A percentile compares a stretch with the other conserved stretches of the same genome.
Conservation (phyloP, 148 eudicot species). For the Heliamphora exappendiculata region DNA sequence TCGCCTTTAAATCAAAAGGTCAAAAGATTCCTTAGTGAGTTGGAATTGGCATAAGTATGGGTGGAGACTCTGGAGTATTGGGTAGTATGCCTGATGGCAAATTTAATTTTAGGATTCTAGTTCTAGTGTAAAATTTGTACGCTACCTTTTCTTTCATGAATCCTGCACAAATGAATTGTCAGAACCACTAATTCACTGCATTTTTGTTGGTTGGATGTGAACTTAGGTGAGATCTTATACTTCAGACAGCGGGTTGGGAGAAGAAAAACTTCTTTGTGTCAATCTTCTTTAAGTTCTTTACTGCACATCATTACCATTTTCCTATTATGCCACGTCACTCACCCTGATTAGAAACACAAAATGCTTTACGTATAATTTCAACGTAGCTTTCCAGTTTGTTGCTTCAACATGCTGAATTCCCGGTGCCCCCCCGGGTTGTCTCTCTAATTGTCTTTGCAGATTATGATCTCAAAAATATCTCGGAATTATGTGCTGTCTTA, state of each 20-base stretch:
- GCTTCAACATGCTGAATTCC: not conserved
- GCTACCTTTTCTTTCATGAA: not conserved
- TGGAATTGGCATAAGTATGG: not conserved
- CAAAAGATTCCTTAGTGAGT: not conserved
- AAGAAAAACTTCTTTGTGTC: too few species aligned
- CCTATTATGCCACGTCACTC: not conserved
- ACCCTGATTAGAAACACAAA: not conserved
- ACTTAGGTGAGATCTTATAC: not conserved
- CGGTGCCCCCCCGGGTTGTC: too few species aligned
- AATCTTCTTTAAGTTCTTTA: not conserved
- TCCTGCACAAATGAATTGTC: not conserved
- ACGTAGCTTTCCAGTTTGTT: not conserved
- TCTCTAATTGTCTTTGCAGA: constrained; percentile 39
- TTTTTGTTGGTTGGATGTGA: not conserved
- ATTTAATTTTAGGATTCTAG: not conserved
- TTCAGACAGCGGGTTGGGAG: not conserved
- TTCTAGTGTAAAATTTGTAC: not conserved
- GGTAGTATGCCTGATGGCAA: constrained; percentile 1
- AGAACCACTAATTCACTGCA: not conserved
- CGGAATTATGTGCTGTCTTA: constrained; percentile 49
- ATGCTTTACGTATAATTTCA: not conserved
- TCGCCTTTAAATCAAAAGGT: not conserved
- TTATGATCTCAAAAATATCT: constrained; percentile 49
- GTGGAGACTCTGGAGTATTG: not conserved
- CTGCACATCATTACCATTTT: not conserved